Conservation (phyloP, 2,329 filamentous ascomycete species). For the Colletotrichum cuscutae region DNA sequence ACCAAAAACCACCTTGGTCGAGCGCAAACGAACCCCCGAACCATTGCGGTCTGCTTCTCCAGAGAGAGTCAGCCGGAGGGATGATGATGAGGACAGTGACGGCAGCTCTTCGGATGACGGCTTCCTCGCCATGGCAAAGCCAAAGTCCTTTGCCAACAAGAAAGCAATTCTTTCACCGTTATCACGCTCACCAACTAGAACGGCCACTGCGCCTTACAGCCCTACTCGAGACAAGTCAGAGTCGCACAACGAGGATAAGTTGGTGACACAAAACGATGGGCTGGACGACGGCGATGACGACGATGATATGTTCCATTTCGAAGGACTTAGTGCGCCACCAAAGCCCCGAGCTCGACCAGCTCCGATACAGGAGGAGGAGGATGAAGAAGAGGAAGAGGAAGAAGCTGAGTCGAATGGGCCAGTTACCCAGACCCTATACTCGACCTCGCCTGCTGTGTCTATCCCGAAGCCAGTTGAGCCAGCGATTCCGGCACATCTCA, state of each 20-base stretch:
- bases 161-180: conserved; percentile 35
- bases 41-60: not conserved
- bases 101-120: conserved; percentile 52
- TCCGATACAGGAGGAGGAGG: conserved; percentile 47
- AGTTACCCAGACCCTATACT: conserved; percentile 45
- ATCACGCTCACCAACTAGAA: conserved; percentile 27
- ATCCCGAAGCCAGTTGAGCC: conserved; percentile 45
- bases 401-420: conserved; percentile 28
- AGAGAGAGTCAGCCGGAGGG: not conserved
- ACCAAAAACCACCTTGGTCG: not conserved
- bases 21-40: not conserved
- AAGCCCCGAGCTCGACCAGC: conserved; percentile 40
- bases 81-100: conserved; percentile 36
- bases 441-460: conserved; percentile 56
- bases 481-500: conserved; percentile 38
- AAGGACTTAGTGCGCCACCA: conserved; percentile 47
- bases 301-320: conserved; percentile 59
- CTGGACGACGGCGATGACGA: conserved; percentile 33
- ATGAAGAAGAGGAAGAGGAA: conserved; percentile 46
- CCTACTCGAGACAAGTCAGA: conserved; percentile 10
- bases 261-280: conserved; percentile 13
- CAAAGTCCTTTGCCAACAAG: conserved; percentile 44
- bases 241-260: not conserved
- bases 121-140: conserved; percentile 52
- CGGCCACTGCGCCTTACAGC: conserved; percentile 6